Conservation (phyloP, 2,329 filamentous ascomycete species). For the Balansia obtecta region DNA sequence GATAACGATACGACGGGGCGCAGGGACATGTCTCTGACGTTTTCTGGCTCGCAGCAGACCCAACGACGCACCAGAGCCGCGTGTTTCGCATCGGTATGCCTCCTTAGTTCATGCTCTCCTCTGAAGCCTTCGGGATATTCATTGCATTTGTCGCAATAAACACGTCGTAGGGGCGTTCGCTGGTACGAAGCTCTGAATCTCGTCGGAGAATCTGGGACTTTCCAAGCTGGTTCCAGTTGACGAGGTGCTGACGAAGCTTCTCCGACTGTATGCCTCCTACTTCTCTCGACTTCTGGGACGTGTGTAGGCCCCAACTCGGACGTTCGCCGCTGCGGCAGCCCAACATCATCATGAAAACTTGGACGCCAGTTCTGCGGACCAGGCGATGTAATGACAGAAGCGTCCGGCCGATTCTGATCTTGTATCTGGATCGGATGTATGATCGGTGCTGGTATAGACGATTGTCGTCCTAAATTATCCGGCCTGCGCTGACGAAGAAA, state of each 20-base stretch:
- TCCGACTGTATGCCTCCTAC: conserved; percentile 32
- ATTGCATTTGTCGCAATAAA: conserved; percentile 66
- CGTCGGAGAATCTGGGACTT: conserved; percentile 28
- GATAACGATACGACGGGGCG: conserved; percentile 39
- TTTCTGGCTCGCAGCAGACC: conserved; percentile 41
- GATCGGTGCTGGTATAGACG: conserved; percentile 7
- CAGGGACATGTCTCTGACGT: conserved; percentile 21
- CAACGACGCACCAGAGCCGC: conserved; percentile 41
- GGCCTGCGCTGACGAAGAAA: conserved; percentile 17
- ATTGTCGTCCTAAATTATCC: conserved; percentile 1
- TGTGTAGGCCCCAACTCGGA: conserved; percentile 4
- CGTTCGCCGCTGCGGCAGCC: conserved; percentile 4
- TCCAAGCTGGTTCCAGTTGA: conserved; percentile 25
- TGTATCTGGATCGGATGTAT: conserved; percentile 3
- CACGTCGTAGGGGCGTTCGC: conserved; percentile 51
- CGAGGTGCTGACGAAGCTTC: conserved; percentile 31
- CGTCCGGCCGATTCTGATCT: conserved; percentile 6
- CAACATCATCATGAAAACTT: conserved; percentile 9
- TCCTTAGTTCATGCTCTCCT: conserved; percentile 73
- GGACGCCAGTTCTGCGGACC: conserved; percentile 6
- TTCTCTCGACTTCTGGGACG: conserved; percentile 9
- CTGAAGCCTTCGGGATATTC: conserved; percentile 80
- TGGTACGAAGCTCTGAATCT: conserved; percentile 31
- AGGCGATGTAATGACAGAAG: not conserved
- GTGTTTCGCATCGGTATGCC: conserved; percentile 51